Percentiles rank a stretch among this genome's conserved stretches.
These are phyloP conservation scores for Mrakia frigida DNA, from an alignment of 768 basidiomycete genomes.

Conservation along the genomic window DNA sequence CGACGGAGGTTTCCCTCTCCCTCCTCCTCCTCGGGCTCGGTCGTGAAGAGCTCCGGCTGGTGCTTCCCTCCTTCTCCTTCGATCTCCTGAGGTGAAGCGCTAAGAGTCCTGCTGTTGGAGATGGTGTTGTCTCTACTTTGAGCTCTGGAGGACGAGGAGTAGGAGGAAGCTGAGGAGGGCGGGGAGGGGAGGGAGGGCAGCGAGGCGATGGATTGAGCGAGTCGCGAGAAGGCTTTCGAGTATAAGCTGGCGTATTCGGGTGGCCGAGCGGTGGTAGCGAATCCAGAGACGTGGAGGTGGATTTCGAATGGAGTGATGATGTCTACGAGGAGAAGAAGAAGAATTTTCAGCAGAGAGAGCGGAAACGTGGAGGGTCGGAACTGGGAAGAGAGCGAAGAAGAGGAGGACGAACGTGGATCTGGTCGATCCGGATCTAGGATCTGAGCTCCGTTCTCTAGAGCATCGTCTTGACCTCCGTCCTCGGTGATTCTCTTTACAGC, in stretches of 20 bases:
- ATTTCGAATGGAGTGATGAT: slow-evolving; percentile 55
- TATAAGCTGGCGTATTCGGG: slow-evolving; percentile 63
- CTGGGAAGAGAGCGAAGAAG: neutral
- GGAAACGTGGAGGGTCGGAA: neutral
- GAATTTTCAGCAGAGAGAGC: neutral
- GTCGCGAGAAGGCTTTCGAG: slow-evolving; percentile 62
- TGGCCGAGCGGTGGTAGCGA: slow-evolving; percentile 58
- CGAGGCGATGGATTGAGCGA: slow-evolving; percentile 25
- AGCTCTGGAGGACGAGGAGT: neutral
- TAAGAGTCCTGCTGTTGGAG: neutral
- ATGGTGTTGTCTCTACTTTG: neutral
- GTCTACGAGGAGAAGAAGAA: neutral
- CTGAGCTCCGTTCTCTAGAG: slow-evolving; percentile 4
- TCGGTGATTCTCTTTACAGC: slow-evolving; percentile 18
- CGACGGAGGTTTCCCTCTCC: neutral
- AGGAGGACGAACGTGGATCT: slow-evolving; percentile 5
- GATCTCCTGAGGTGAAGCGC: slow-evolving; percentile 1
- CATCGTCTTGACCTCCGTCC: slow-evolving; percentile 1
- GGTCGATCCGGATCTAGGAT: neutral
- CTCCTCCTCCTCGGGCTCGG: too few relatives aligned
- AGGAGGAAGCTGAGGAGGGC: neutral
- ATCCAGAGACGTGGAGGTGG: slow-evolving; percentile 71
- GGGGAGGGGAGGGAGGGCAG: slow-evolving; percentile 20
- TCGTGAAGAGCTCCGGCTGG: too few relatives aligned
- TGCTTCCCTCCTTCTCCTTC: neutral